phyloP scores from a whole-genome alignment of 1,284 basidiomycete genomes.

The Pisolithus thermaeus region DNA sequence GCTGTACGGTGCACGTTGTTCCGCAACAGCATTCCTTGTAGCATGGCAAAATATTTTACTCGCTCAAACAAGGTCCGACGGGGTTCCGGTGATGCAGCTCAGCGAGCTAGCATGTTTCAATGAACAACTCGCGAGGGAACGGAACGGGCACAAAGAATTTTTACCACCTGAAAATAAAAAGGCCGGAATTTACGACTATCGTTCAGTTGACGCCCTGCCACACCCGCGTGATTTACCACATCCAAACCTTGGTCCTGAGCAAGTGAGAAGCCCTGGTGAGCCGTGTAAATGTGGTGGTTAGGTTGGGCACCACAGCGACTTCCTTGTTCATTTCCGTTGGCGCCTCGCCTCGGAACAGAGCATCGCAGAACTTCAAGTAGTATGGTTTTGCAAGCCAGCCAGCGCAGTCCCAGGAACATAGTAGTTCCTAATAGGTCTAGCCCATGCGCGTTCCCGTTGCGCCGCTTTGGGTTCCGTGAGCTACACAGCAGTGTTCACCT shows the following conservation, averaged over 20 bases:
- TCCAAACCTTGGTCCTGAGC: background rate
- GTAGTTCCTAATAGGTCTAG: background rate
- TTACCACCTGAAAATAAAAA: background rate
- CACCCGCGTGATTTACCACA: background rate
- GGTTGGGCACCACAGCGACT: background rate
- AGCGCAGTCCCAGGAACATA: background rate
- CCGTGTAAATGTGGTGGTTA: background rate
- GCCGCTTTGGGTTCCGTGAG: background rate
- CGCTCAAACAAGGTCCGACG: background rate
- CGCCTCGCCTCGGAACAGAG: background rate
- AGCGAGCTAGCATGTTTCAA: background rate
- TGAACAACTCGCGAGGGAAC: background rate
- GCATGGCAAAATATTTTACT: background rate
- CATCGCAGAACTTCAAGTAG: background rate
- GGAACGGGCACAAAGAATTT: background rate
- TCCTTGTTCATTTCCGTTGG: background rate
- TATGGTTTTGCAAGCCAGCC: background rate
- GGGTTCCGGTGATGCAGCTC: background rate
- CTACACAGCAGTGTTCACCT: background rate
- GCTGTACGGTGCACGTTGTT: background rate
- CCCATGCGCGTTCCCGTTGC: background rate
- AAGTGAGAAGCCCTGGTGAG: background rate
- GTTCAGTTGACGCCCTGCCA: background rate
- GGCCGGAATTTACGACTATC: background rate
- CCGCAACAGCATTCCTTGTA: background rate